Conservation (phyloP, 176 grass and related monocot genomes). For the Stipa capillata region DNA sequence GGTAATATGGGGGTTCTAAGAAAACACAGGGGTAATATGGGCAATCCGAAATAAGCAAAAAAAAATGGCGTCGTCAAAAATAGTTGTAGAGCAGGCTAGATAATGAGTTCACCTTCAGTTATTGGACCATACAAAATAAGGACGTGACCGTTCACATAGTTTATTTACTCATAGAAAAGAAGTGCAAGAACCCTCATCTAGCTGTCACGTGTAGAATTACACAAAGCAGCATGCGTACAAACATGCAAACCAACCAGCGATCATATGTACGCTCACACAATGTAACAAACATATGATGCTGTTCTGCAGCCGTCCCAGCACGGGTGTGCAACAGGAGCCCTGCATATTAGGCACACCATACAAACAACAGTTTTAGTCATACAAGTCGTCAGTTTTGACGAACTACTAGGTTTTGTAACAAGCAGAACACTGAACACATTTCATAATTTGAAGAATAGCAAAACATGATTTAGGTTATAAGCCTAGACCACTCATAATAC, state of each 20-base stretch:
- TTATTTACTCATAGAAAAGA: not conserved
- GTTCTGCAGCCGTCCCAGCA: not conserved
- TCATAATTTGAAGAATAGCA: not conserved
- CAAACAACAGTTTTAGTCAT: not conserved
- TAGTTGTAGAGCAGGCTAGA: not conserved
- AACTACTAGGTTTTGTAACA: not conserved
- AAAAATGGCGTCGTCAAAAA: not conserved
- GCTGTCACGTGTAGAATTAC: not conserved
- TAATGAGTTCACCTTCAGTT: conserved; percentile 30
- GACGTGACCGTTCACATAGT: not conserved
- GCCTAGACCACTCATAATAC: not conserved
- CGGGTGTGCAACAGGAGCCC: not conserved
- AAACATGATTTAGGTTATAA: not conserved
- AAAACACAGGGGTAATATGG: not conserved
- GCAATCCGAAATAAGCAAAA: not conserved
- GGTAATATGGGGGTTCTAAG: no score
- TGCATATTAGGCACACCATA: not conserved
- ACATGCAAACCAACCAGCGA: not conserved
- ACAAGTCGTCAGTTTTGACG: not conserved
- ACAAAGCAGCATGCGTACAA: not conserved
- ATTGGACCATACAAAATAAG: conserved; percentile 31
- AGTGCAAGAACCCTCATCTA: not conserved
- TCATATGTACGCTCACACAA: not conserved
- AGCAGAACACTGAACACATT: not conserved
- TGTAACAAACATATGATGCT: no score